A percentile compares a stretch with the other conserved stretches of the same genome.
phyloP scores from a whole-genome alignment of 805 yeast genomes.

The Candida sakaeoensis region DNA sequence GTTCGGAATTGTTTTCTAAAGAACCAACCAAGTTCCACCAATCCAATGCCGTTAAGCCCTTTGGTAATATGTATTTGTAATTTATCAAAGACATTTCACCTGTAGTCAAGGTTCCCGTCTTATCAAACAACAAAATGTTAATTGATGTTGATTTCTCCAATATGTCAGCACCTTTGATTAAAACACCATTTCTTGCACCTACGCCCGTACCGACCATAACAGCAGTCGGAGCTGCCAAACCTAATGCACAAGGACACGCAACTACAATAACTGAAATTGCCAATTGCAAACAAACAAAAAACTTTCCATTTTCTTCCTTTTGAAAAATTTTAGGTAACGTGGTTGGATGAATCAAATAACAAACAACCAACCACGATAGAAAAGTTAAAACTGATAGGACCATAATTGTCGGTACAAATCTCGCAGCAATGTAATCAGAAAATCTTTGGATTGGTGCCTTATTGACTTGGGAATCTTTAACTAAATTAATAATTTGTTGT shows the following conservation, averaged over 20 bases:
- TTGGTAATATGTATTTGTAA: constrained; percentile 13
- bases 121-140: constrained; percentile 76
- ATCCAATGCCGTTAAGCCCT: constrained; percentile 11
- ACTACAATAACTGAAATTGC: constrained; percentile 92
- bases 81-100: constrained; percentile 62
- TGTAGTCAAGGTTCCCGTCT: constrained; percentile 91
- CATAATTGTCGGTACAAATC: constrained; percentile 77
- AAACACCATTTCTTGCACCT: constrained; percentile 84
- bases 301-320: constrained; percentile 47
- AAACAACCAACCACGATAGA: constrained; percentile 33
- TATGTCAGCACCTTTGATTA: constrained; percentile 90
- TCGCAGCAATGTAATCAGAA: constrained; percentile 81
- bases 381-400: constrained; percentile 63
- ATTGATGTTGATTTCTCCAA: constrained; percentile 69
- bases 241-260: constrained; percentile 98
- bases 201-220: constrained; percentile 99
- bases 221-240: constrained; percentile 97
- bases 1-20: constrained; percentile 73
- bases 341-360: constrained; percentile 18
- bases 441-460: constrained; percentile 88
- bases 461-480: constrained; percentile 82
- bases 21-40: constrained; percentile 56
- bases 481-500: constrained; percentile 80
- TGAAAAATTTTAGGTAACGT: constrained; percentile 47
- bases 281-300: constrained; percentile 67